phyloP scores from a whole-genome alignment of 139 green algal species.

The Nannochloris sp. region DNA sequence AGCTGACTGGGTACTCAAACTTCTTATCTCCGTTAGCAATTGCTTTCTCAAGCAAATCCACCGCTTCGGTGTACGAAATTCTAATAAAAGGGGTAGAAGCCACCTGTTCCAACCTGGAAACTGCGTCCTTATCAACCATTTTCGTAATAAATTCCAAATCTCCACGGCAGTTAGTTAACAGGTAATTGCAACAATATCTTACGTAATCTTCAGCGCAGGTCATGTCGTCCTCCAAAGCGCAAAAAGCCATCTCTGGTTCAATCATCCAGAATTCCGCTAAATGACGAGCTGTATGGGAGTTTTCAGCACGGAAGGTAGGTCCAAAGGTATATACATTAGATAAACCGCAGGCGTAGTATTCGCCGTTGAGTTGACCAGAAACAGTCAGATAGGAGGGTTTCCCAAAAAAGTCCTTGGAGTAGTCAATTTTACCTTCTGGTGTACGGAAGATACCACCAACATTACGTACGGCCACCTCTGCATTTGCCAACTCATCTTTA shows the following conservation, averaged over 20 bases:
- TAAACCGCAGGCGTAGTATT: conserved; percentile 84
- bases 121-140: conserved; percentile 73
- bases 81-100: conserved; percentile 76
- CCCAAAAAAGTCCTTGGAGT: conserved; percentile 93
- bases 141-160: conserved; percentile 81
- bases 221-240: conserved; percentile 91
- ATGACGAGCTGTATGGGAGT: conserved; percentile 88
- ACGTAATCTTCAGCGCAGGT: conserved; percentile 76
- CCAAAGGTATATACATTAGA: conserved; percentile 91
- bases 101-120: conserved; percentile 76
- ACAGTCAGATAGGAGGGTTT: conserved; percentile 88
- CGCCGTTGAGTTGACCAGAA: conserved; percentile 82
- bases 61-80: conserved; percentile 89
- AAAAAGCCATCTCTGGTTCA: conserved; percentile 96
- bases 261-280: conserved; percentile 99
- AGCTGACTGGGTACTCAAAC: conserved; percentile 66
- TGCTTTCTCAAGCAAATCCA: conserved; percentile 80
- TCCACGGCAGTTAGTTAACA: conserved; percentile 60
- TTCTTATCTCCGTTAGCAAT: conserved; percentile 55
- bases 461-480: conserved; percentile 40
- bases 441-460: conserved; percentile 36
- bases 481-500: conserved; percentile 59
- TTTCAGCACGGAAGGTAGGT: conserved; percentile 92
- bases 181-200: conserved; percentile 60
- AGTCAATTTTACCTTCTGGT: conserved; percentile 65